These are phyloP conservation scores for Straminergon stramineum DNA, from an alignment of 225 moss, liverwort and hornwort genomes.

Conservation along the genomic window DNA sequence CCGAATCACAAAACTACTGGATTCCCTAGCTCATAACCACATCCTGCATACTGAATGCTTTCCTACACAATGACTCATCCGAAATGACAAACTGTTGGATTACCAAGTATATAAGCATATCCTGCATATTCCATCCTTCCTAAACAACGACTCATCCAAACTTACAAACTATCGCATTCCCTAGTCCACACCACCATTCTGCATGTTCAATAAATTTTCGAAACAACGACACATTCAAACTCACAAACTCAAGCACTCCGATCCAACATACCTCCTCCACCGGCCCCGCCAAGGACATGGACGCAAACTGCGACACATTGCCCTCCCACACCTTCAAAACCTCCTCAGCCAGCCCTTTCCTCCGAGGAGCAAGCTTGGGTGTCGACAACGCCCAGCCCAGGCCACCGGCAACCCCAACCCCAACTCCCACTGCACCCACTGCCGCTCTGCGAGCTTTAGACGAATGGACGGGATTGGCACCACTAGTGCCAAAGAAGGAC, in stretches of 20 bases:
- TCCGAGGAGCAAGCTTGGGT: conserved; percentile 8
- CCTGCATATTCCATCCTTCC: not conserved
- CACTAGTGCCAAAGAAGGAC: not conserved
- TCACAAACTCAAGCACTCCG: not conserved
- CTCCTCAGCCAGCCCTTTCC: conserved; percentile 1
- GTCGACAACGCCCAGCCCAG: conserved; percentile 23
- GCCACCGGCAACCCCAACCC: not conserved
- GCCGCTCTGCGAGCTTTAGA: conserved; percentile 2
- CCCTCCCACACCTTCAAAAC: not conserved
- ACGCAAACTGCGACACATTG: conserved; percentile 24
- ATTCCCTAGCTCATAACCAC: not conserved
- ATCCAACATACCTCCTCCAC: conserved; percentile 9
- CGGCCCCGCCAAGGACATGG: conserved; percentile 13
- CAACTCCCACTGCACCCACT: not conserved
- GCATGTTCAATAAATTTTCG: not conserved
- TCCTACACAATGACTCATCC: not conserved
- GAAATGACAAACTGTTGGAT: not conserved
- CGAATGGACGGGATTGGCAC: not conserved
- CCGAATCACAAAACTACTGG: not conserved
- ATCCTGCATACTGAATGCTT: not conserved
- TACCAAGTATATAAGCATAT: too few relatives aligned
- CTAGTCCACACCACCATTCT: not conserved
- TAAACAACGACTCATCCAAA: not conserved
- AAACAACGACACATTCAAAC: not conserved
- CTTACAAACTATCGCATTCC: not conserved